Base-by-base conservation (phyloP, 2,329 filamentous ascomycete species). In the Diplocarpon rosae region DNA sequence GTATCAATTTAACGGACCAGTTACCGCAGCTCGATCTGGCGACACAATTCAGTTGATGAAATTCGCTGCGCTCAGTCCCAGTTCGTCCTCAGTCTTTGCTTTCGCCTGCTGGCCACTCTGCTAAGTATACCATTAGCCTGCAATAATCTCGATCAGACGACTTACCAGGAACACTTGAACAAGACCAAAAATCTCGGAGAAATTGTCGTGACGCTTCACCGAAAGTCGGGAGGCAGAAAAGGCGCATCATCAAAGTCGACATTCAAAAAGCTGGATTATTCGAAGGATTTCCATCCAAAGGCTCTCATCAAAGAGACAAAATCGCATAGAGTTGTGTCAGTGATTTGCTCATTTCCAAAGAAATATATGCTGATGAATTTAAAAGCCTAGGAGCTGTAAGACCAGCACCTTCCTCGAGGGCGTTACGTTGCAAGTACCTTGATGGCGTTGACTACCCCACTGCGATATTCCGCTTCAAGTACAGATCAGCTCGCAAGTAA, bases 381-480 rank as follows among this genome's bases (percentile, higher is more conserved):
- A 5, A 14, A 20, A 43, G 42, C 16, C 20, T 43, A 12, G 42
- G 42, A 15, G 36, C 24, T 11, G 20, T 3, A 17, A 31, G 24
- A 34, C 1, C 11, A 13, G 3, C 11, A 24, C 3, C 3, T 24
- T 7, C 20, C 20, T 9, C 12, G 7, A 6, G 8, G 27, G 9
- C 13, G 5, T 6, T 14, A 24, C 2, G 12, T 31, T 9, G 2
- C 6, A 6, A 17, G 0, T 8, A 14, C 9, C 17, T 53, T 17
- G 55, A 56, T 52, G 54, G 47, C 50, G 52, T 9, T 1, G 46
- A 51, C 15, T 15, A 51, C 29, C 50, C 48, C 1, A 5, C 52
- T 16, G 48, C 37, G 11, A 43, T 40, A 9, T 57, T 56, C 39
- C 49, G 20, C 29, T 59, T 60, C 46, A 55, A 54, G 20, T 61